These are phyloP conservation scores for Fraxinus americana DNA, from an alignment of 257 asterid genomes.

Conservation along the genomic window DNA sequence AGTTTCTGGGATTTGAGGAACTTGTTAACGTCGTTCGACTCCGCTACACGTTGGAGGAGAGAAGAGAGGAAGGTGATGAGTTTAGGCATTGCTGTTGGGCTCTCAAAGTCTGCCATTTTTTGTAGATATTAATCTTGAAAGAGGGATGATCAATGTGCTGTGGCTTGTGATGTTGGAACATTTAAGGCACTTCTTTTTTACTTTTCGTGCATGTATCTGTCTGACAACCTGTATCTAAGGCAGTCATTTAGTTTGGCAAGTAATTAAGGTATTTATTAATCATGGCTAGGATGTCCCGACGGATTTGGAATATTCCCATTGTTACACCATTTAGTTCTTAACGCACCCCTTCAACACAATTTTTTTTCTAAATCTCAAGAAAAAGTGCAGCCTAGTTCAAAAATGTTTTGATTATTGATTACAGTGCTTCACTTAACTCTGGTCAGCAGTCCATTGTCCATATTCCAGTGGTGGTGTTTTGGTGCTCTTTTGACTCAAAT, in stretches of 20 bases:
- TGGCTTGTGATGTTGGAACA: conserved; percentile 35
- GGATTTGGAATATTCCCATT: conserved; percentile 2
- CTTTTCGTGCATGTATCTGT: conserved; percentile 2
- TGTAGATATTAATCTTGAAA: conserved; percentile 7
- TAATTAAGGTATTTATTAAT: conserved; percentile 25
- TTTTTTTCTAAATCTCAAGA: too few species aligned
- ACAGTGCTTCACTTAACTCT: neutral
- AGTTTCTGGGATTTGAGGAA: conserved; percentile 48
- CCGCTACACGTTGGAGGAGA: conserved; percentile 73
- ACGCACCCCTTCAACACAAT: too few species aligned
- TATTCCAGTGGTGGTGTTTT: neutral
- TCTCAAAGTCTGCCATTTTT: conserved; percentile 73
- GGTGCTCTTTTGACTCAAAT: conserved; percentile 15
- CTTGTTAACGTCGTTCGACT: conserved; percentile 67
- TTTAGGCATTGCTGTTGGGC: conserved; percentile 58
- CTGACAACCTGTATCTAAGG: conserved; percentile 43
- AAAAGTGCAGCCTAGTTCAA: neutral
- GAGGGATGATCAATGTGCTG: conserved; percentile 8
- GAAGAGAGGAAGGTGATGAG: conserved; percentile 78
- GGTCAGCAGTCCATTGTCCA: neutral
- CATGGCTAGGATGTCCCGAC: conserved; percentile 27
- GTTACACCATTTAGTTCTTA: neutral
- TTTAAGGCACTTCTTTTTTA: conserved; percentile 23
- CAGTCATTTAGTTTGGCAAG: conserved; percentile 45
- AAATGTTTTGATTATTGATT: too few species aligned